Evolutionary conservation across 345 rosid species (phyloP).

Genomic region (Hibiscus tridactylites): DNA sequence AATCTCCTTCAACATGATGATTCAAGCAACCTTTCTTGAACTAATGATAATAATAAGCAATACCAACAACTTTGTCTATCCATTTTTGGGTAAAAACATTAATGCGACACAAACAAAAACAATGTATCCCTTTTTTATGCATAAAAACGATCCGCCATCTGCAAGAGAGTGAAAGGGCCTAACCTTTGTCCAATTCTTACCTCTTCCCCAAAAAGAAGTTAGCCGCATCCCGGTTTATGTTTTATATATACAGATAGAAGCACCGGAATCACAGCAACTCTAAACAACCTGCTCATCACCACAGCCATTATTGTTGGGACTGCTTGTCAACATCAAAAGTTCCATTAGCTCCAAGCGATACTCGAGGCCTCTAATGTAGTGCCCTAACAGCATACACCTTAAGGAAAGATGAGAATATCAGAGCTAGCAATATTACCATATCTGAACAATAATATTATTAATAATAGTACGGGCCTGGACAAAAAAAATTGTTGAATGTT

Average conservation of each 20-base stretch:
- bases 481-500: not conserved
- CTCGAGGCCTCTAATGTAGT: slow-evolving; percentile 82
- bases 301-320: slow-evolving; percentile 26
- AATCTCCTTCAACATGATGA: too few species aligned
- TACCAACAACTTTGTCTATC: not conserved
- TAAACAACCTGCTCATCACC: slow-evolving; percentile 28
- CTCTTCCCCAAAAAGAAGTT: slow-evolving; percentile 14
- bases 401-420: not conserved
- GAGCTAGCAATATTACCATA: not conserved
- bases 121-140: not conserved
- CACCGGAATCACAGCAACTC: slow-evolving; percentile 10
- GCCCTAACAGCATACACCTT: slow-evolving; percentile 95
- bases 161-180: not conserved
- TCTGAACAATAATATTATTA: not conserved
- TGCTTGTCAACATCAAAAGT: slow-evolving; percentile 52
- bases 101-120: not conserved
- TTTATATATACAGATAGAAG: slow-evolving; percentile 22
- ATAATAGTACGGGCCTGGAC: not conserved
- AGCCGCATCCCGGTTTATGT: not conserved
- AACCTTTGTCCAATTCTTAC: slow-evolving; percentile 10
- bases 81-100: not conserved
- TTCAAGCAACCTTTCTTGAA: too few species aligned
- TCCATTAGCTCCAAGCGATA: slow-evolving; percentile 76
- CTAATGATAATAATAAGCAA: not conserved
- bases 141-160: slow-evolving; percentile 9